Base-by-base conservation (phyloP, 148 eudicot genomes). In the Suaeda aralocaspica region DNA sequence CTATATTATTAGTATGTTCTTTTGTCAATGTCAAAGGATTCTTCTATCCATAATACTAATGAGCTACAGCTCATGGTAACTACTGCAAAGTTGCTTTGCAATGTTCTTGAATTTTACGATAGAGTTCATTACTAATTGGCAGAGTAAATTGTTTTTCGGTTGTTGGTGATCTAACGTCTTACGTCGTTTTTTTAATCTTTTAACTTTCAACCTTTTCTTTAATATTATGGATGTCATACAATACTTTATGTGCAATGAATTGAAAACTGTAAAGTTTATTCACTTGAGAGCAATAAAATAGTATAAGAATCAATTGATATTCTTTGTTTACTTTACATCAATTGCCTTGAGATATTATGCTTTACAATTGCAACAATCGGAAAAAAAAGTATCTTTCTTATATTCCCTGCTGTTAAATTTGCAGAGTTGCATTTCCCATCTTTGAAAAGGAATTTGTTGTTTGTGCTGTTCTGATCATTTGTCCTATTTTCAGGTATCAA, bases 401-500 rank as follows among this genome's bases (percentile, higher is more conserved):
- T 25, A 16, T 61, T 53, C 58, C 67, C 28, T 44, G 51, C 55
- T n/a, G 7, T 31, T 36, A 18, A 11, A 15, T 28, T 7, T 55
- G 33, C 25, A 13, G 21, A 22, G 33, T 22, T 76, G 6, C 11
- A 31, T 31, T 70, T 45, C 57, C 49, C 45, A 45, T 66, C 11
- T 69, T 9, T 22, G 60, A 28, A 36, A 51, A 72, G 57, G 58
- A 22, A 55, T 66, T 34, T 62, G 46, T 45, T 76, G 59, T n/a
- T 48, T 51, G 33, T 75, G 65, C 66, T 70, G 34, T 66, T 61
- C 24, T 77, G 60, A 28, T 67, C 50, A 64, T 26, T 59, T 56
- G 9, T 60, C 51, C 51, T 46, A 11, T 72, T n/a, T 67, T 73
- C 76, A 88, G 90, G 93, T 86, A 50, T 84, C 94, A 39, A 77